Evolutionary conservation across 495 filamentous ascomycete species (phyloP).

Genomic region (Coniosporium apollinis): DNA sequence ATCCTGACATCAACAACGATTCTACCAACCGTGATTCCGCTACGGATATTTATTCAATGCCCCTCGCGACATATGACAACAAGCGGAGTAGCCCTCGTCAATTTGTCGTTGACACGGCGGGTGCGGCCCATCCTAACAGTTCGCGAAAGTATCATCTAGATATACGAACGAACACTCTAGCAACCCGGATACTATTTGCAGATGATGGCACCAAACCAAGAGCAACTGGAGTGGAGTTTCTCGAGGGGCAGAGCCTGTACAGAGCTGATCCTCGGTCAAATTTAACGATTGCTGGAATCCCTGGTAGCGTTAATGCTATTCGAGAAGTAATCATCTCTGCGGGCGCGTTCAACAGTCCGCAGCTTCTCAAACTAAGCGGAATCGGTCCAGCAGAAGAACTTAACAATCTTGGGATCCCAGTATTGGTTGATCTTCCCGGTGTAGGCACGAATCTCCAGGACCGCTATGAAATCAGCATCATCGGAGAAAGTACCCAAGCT

Average conservation of each 20-base stretch:
- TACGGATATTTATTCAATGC: constrained; percentile 36
- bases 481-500: constrained; percentile 9
- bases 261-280: constrained; percentile 32
- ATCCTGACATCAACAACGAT: constrained; percentile 38
- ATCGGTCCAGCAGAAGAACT: constrained; percentile 38
- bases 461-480: constrained; percentile 39
- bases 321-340: constrained; percentile 46
- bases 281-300: constrained; percentile 20
- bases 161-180: constrained; percentile 41
- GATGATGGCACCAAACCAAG: constrained; percentile 25
- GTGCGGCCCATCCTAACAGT: constrained; percentile 34
- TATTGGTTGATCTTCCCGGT: constrained; percentile 37
- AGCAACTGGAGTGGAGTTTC: constrained; percentile 46
- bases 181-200: constrained; percentile 42
- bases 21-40: constrained; percentile 22
- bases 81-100: constrained; percentile 36
- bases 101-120: constrained; percentile 33
- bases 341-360: constrained; percentile 44
- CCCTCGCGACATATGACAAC: constrained; percentile 28
- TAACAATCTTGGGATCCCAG: constrained; percentile 27
- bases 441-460: constrained; percentile 55
- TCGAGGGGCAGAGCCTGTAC: constrained; percentile 43
- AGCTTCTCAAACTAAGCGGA: constrained; percentile 47
- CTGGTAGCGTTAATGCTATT: constrained; percentile 28
- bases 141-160: constrained; percentile 39